Conservation (phyloP, 495 filamentous ascomycete genomes). For the Aspergillus funiculosus region DNA sequence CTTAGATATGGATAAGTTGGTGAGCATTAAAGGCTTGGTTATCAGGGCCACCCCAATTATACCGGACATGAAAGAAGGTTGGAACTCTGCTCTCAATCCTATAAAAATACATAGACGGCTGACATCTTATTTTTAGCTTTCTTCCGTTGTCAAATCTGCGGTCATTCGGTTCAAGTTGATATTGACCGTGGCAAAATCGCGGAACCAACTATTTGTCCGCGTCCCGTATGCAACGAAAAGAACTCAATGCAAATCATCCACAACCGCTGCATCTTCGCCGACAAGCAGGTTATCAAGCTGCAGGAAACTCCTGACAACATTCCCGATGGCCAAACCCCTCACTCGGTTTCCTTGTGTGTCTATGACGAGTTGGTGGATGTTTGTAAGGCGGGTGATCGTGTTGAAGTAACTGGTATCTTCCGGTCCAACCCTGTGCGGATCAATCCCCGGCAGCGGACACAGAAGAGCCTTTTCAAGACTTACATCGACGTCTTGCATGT, state of each 20-base stretch:
- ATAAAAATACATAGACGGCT: background rate
- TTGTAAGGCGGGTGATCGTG: slow-evolving; percentile 93
- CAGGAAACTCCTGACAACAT: slow-evolving; percentile 95
- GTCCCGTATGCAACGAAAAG: slow-evolving; percentile 70
- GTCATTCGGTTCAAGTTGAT: slow-evolving; percentile 81
- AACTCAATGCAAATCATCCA: slow-evolving; percentile 99
- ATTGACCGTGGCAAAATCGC: slow-evolving; percentile 95
- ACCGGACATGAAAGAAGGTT: slow-evolving; percentile 90
- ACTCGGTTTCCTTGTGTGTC: slow-evolving; percentile 93
- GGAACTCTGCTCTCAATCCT: slow-evolving; percentile 8
- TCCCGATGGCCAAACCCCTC: slow-evolving; percentile 91
- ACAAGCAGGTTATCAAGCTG: slow-evolving; percentile 98
- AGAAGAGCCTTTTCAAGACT: slow-evolving; percentile 95
- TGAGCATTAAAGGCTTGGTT: slow-evolving; percentile 93
- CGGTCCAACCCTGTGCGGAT: slow-evolving; percentile 91
- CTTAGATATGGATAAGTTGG: slow-evolving; percentile 87
- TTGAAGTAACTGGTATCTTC: slow-evolving; percentile 96
- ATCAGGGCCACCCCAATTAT: slow-evolving; percentile 95
- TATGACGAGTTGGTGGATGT: slow-evolving; percentile 97
- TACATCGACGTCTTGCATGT: slow-evolving; percentile 94
- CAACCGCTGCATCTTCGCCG: slow-evolving; percentile 89
- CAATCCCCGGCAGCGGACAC: slow-evolving; percentile 83
- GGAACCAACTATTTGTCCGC: slow-evolving; percentile 86
- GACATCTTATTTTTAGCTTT: slow-evolving; percentile 50
- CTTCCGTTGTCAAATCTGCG: slow-evolving; percentile 90